phyloP scores from a whole-genome alignment of 2,329 filamentous ascomycete species.

The Emmonsia crescens region DNA sequence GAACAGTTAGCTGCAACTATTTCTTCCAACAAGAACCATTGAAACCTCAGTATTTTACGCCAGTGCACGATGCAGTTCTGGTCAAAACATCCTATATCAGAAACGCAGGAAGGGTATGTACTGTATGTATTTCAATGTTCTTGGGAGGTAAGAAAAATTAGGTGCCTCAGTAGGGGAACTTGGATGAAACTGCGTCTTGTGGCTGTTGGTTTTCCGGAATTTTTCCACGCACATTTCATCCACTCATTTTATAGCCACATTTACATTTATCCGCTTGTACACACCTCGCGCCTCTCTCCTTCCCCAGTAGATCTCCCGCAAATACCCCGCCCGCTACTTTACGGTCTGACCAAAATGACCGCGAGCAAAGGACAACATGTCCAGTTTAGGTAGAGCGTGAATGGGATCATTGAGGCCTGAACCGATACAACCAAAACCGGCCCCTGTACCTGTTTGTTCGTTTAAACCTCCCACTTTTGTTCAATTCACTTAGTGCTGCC shows the following conservation, averaged over 20 bases:
- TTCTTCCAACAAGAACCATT: slow-evolving; percentile 7
- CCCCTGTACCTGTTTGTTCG: neutral
- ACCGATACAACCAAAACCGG: neutral
- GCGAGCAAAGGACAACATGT: neutral
- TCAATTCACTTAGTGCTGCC: neutral
- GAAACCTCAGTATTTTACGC: neutral
- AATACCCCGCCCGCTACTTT: slow-evolving; percentile 8
- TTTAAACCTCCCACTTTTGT: neutral
- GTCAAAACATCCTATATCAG: neutral
- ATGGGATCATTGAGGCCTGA: neutral
- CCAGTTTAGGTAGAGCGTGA: neutral
- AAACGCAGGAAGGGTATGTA: neutral
- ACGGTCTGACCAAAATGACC: neutral
- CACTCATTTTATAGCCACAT: slow-evolving; percentile 1
- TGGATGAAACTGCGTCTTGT: slow-evolving; percentile 1
- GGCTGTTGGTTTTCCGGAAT: slow-evolving; percentile 5
- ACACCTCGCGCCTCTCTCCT: slow-evolving; percentile 8
- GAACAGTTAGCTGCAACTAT: slow-evolving; percentile 23
- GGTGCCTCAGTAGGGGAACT: neutral
- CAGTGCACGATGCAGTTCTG: neutral
- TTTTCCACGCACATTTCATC: slow-evolving; percentile 1
- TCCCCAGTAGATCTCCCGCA: slow-evolving; percentile 11
- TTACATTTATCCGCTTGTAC: slow-evolving; percentile 4
- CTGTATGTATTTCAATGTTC: neutral
- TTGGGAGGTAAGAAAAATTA: neutral